phyloP scores from a whole-genome alignment of 2,329 filamentous ascomycete species.

The Aureobasidium leucospermi region DNA sequence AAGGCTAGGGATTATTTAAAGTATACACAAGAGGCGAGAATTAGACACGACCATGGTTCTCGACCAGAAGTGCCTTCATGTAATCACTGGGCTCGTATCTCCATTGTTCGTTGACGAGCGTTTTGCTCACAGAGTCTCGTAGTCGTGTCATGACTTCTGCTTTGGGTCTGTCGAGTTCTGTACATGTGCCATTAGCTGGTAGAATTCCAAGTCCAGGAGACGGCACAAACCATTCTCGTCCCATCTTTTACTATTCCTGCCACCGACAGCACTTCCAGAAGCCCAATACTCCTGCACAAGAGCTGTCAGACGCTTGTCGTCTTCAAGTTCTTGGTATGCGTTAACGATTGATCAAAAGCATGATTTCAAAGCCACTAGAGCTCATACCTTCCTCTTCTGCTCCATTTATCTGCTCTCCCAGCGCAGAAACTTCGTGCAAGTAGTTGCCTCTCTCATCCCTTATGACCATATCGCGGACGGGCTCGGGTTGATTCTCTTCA shows the following conservation, averaged over 20 bases:
- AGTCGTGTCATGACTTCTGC: slow-evolving; percentile 11
- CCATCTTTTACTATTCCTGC: not conserved
- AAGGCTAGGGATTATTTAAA: not conserved
- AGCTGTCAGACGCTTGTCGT: slow-evolving; percentile 6
- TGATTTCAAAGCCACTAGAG: not conserved
- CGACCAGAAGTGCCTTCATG: slow-evolving; percentile 8
- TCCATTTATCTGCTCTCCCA: not conserved
- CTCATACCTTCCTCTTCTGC: slow-evolving; percentile 3
- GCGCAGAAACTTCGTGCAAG: not conserved
- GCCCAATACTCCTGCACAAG: slow-evolving; percentile 12
- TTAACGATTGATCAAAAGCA: not conserved
- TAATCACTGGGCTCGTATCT: slow-evolving; percentile 14
- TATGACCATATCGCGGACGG: slow-evolving; percentile 4
- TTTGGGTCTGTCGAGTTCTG: slow-evolving; percentile 2
- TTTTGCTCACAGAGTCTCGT: slow-evolving; percentile 6
- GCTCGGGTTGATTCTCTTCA: not conserved
- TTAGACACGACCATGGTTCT: slow-evolving; percentile 9
- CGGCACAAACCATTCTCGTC: slow-evolving; percentile 11
- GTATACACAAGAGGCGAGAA: not conserved
- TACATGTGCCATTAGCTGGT: not conserved
- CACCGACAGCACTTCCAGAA: not conserved
- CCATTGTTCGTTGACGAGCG: slow-evolving; percentile 7
- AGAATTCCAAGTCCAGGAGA: not conserved
- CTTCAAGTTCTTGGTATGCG: not conserved
- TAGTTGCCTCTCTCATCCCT: slow-evolving; percentile 11